Percentiles rank a stretch among this genome's conserved stretches.
These are phyloP conservation scores for Puccinia brachypodii DNA, from an alignment of 1,284 basidiomycete genomes.

Conservation along the genomic window DNA sequence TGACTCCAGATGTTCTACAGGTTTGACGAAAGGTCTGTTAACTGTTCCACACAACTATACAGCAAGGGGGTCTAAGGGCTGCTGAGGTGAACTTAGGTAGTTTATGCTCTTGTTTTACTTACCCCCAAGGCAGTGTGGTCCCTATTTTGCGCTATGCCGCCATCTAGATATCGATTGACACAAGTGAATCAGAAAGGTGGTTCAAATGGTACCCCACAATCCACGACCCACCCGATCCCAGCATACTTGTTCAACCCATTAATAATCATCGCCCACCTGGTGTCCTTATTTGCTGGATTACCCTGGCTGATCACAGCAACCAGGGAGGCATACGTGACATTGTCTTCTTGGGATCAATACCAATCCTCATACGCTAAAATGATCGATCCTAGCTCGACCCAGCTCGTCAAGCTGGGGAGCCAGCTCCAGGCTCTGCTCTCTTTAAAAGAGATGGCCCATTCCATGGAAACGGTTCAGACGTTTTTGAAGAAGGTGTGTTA, in stretches of 20 bases:
- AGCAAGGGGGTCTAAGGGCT: too few species aligned
- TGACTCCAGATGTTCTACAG: background rate
- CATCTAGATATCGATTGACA: conserved; percentile 1
- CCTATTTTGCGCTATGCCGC: conserved; percentile 14
- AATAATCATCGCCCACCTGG: conserved; percentile 5
- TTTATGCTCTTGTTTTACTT: background rate
- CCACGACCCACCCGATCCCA: background rate
- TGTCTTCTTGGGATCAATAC: background rate
- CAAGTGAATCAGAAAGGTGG: conserved; percentile 8
- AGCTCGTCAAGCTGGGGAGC: background rate
- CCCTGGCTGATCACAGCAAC: background rate
- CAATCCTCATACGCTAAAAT: background rate
- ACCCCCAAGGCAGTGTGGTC: background rate
- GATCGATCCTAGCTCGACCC: background rate
- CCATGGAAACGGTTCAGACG: background rate
- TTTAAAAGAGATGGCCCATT: background rate
- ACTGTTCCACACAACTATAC: background rate
- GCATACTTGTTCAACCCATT: conserved; percentile 10
- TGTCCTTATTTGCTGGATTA: background rate
- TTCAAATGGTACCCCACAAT: background rate
- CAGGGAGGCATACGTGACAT: background rate
- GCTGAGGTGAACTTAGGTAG: background rate
- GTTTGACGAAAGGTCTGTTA: conserved; percentile 20
- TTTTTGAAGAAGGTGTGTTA: background rate
- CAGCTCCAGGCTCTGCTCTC: background rate